Evolutionary conservation across 331 rosid species (phyloP).

Genomic region (Cydonia oblonga): DNA sequence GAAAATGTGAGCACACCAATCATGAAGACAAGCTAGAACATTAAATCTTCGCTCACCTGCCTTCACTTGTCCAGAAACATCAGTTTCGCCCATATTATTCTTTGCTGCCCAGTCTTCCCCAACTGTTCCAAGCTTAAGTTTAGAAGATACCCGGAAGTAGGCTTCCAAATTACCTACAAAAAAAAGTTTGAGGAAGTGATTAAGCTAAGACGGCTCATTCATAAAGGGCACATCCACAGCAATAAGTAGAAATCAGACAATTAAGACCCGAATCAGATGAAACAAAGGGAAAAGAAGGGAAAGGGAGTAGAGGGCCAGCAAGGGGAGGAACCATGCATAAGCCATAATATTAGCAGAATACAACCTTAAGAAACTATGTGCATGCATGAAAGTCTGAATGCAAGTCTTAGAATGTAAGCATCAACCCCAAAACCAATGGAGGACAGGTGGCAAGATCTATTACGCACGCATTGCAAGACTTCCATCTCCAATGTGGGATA

Average conservation of each 20-base stretch:
- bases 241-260: not conserved
- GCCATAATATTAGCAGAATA: not conserved
- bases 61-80: conserved; percentile 51
- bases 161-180: conserved; percentile 59
- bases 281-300: not conserved
- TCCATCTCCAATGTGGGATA: not conserved
- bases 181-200: conserved; percentile 5
- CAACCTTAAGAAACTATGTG: not conserved
- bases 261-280: not conserved
- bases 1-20: not conserved
- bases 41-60: conserved; percentile 33
- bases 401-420: not conserved
- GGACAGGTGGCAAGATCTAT: not conserved
- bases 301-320: no score
- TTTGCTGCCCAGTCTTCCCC: conserved; percentile 38
- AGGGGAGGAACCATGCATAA: no score
- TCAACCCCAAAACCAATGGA: not conserved
- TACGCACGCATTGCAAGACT: not conserved
- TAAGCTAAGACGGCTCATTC: conserved; percentile 9
- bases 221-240: not conserved
- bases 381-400: not conserved
- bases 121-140: conserved; percentile 67
- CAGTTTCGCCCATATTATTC: conserved; percentile 39
- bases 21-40: not conserved
- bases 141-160: conserved; percentile 60